Base-by-base conservation (phyloP, 805 yeast species). In the Blastobotrys americana region DNA sequence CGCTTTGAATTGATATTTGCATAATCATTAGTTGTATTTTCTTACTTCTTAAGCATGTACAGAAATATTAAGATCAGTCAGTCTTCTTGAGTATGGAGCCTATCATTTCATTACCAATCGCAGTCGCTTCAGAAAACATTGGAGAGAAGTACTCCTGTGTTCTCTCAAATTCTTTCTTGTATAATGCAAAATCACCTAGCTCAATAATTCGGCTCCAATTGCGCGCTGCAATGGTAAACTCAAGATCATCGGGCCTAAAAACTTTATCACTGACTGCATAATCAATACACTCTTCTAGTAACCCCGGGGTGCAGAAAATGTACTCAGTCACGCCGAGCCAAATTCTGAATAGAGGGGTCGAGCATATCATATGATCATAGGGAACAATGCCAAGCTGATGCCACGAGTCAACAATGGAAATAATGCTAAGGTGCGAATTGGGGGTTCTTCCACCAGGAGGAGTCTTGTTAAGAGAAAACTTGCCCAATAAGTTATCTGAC, bases 331-430 rank as follows among this genome's bases (percentile, higher is more conserved):
- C 97, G 37, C 97, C 97, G 34, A 93, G 71, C 65, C 93, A 87
- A 34, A 93, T 87, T 60, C 97, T 74, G 60, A 90, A 93, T 23
- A 84, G 53, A 9, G 98, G 98, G 0, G 98, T 93, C 1, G 96
- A 85, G 60, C 97, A 90, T 47, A 90, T 89, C 66, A 90, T 89
- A 64, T 93, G 98, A 61, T 90, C 96, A 59, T 93, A 90, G 3
- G 98, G 98, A 28, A 84, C 82, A 35, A 93, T 87, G 1, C 82
- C 83, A 36, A 86, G 66, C 51, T 80, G 80, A 56, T 74, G 77
- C 98, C 98, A 93, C 58, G 93, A 81, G 64, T 93, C 97, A 1
- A 86, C 97, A 39, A 93, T 88, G 1, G 95, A 94, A 45, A 93
- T 66, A 33, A 93, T 65, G 1, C 96, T 84, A 40, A 93, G 68